Evolutionary conservation across 192 early-diverging fungal genomes (phyloP).

Genomic region (Thoreauomyces humboldtii): DNA sequence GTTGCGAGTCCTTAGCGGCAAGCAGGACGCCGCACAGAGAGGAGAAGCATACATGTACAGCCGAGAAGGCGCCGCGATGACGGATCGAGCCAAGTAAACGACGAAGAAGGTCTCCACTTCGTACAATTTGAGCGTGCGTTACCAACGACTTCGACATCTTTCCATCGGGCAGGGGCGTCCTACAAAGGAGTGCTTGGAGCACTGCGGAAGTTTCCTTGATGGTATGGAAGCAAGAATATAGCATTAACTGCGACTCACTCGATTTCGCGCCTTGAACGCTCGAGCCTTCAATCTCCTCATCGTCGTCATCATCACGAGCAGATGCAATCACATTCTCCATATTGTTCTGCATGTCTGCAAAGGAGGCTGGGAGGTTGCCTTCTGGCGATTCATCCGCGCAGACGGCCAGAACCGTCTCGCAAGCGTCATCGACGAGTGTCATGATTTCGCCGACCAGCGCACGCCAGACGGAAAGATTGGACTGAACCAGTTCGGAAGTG

Average conservation of each 20-base stretch:
- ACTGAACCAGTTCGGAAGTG: not conserved
- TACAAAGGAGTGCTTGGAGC: slow-evolving; percentile 49
- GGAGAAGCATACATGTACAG: slow-evolving; percentile 78
- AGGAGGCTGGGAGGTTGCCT: slow-evolving; percentile 82
- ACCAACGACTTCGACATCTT: slow-evolving; percentile 10
- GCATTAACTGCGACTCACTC: slow-evolving; percentile 78
- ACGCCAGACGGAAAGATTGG: slow-evolving; percentile 16
- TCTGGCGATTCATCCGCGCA: slow-evolving; percentile 52
- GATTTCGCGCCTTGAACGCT: too few species aligned
- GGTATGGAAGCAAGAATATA: slow-evolving; percentile 90
- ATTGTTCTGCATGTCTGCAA: slow-evolving; percentile 54
- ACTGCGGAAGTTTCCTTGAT: slow-evolving; percentile 77
- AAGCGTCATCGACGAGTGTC: slow-evolving; percentile 21
- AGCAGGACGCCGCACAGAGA: slow-evolving; percentile 68
- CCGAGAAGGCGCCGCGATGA: slow-evolving; percentile 89
- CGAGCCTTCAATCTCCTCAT: slow-evolving; percentile 40
- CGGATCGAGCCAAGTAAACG: slow-evolving; percentile 71
- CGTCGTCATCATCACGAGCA: slow-evolving; percentile 12
- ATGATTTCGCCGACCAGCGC: slow-evolving; percentile 5
- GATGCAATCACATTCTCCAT: slow-evolving; percentile 45
- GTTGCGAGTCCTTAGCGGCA: slow-evolving; percentile 45
- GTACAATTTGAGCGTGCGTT: slow-evolving; percentile 31
- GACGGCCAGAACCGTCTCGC: slow-evolving; percentile 32
- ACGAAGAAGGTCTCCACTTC: slow-evolving; percentile 46
- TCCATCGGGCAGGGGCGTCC: slow-evolving; percentile 39